A percentile compares a stretch with the other conserved stretches of the same genome.
These are phyloP conservation scores for Paecilomyces niveus DNA, from an alignment of 2,329 filamentous ascomycete genomes.

Conservation along the genomic window DNA sequence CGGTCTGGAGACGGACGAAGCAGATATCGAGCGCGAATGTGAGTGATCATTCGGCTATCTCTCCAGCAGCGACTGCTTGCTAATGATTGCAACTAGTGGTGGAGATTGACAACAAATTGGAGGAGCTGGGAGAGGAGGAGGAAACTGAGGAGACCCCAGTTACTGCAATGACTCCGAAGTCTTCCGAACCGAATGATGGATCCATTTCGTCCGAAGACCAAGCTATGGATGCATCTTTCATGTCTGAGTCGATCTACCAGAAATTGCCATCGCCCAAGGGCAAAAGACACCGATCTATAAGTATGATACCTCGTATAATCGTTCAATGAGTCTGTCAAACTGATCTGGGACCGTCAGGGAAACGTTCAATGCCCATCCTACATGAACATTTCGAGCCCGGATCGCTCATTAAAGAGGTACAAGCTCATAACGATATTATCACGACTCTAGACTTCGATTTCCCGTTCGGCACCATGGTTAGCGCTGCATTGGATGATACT, in stretches of 20 bases:
- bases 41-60: conserved; percentile 27
- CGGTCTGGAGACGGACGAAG: conserved; percentile 81
- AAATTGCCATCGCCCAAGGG: conserved; percentile 66
- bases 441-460: conserved; percentile 92
- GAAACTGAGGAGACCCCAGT: conserved; percentile 31
- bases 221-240: conserved; percentile 60
- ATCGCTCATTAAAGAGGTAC: conserved; percentile 77
- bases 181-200: conserved; percentile 32
- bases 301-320: conserved; percentile 16
- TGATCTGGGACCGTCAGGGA: conserved; percentile 41
- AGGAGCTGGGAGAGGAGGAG: conserved; percentile 55
- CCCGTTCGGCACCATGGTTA: conserved; percentile 94
- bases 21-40: conserved; percentile 82
- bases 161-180: conserved; percentile 26
- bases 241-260: conserved; percentile 97
- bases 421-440: conserved; percentile 80
- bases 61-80: neutral
- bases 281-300: conserved; percentile 39
- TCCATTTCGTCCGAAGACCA: conserved; percentile 49
- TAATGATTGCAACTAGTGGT: conserved; percentile 33
- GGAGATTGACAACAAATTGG: conserved; percentile 55
- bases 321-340: neutral
- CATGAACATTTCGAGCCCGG: conserved; percentile 94
- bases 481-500: conserved; percentile 84
- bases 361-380: conserved; percentile 80